Evolutionary conservation across 495 filamentous ascomycete species (phyloP), one percentile per base, ranked within the genome.

Genomic region (Bacidia gigantensis): DNA sequence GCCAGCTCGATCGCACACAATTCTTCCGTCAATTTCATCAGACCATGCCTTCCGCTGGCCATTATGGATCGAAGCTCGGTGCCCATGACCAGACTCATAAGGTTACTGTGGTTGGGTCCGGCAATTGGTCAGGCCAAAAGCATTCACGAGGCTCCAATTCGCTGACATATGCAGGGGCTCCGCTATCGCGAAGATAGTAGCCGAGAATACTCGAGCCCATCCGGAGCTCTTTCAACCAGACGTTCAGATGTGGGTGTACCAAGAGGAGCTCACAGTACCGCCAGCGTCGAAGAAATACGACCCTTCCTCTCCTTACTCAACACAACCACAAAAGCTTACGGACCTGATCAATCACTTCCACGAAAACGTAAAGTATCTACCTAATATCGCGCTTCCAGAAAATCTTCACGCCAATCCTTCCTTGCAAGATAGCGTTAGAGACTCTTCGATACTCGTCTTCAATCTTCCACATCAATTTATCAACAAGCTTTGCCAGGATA

Each of bases 391-490:
- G 35, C 78, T 99, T n/a, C 93, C 93, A 0, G 58, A 69, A 47
- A 97, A 96, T 67, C 64, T 99, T 49, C 72, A 89, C 58, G 93
- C 93, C 52, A 94, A 93, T 66, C 87, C 93, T 21, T 89, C 87
- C 3, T 67, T 97, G 49, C 74, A 78, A 46, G 83, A 89, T 54
- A 79, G 89, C 3, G 89, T 90, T 58, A 78, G 81, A 62, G 81
- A 83, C 62, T 80, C 87, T 52, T 82, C 86, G 2, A 83, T 99
- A 51, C 78, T 99, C 39, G 75, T 99, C 59, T 99, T 99, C 77
- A 95, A 95, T 70, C 76, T 98, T 17, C 93, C 93, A 3, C 93
- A 99, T 70, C 90, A 99, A 65, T 99, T 99, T 69, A 95, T 99
- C 62, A 76, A 77, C 65, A 81, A 79, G 55, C 86, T 87, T 56